Percentiles rank a stretch among this genome's conserved stretches.
These are phyloP conservation scores for Calycina marina DNA, from an alignment of 2,329 filamentous ascomycete genomes.

Conservation along the genomic window DNA sequence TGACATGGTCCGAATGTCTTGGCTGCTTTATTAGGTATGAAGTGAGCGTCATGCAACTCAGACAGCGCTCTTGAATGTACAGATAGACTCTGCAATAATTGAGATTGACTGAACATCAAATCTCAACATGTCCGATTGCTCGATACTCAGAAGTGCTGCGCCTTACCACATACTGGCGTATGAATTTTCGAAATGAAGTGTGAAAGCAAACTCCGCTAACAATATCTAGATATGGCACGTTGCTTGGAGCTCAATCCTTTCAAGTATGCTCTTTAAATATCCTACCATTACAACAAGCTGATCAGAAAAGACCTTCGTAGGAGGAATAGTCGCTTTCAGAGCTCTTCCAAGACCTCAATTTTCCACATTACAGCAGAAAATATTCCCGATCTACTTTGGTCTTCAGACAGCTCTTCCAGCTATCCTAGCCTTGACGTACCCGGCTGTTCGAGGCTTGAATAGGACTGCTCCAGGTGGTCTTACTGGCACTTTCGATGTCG, in stretches of 20 bases:
- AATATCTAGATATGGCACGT: constrained; percentile 58
- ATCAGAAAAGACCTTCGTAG: constrained; percentile 51
- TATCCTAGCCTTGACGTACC: constrained; percentile 66
- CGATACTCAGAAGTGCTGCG: constrained; percentile 42
- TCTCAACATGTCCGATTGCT: constrained; percentile 23
- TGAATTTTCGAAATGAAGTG: constrained; percentile 7
- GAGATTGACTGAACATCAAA: too few species aligned
- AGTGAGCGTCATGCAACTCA: too few species aligned
- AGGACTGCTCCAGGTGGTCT: constrained; percentile 29
- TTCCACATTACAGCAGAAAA: constrained; percentile 59
- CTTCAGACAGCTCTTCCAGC: constrained; percentile 66
- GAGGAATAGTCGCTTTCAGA: constrained; percentile 61
- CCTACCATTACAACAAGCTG: neutral
- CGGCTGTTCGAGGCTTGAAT: constrained; percentile 34
- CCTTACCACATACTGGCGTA: constrained; percentile 69
- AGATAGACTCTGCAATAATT: too few species aligned
- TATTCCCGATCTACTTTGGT: constrained; percentile 82
- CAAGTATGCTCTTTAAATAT: constrained; percentile 39
- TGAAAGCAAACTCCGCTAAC: constrained; percentile 4
- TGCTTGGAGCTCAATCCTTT: constrained; percentile 77
- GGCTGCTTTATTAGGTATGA: too few species aligned
- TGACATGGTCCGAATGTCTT: too few species aligned
- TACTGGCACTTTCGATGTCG: constrained; percentile 40
- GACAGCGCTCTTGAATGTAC: too few species aligned
- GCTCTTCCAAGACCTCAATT: constrained; percentile 69